Evolutionary conservation across 495 filamentous ascomycete species (phyloP), one percentile per base, ranked within the genome.

Genomic region (Podospora bellae-mahoneyi): DNA sequence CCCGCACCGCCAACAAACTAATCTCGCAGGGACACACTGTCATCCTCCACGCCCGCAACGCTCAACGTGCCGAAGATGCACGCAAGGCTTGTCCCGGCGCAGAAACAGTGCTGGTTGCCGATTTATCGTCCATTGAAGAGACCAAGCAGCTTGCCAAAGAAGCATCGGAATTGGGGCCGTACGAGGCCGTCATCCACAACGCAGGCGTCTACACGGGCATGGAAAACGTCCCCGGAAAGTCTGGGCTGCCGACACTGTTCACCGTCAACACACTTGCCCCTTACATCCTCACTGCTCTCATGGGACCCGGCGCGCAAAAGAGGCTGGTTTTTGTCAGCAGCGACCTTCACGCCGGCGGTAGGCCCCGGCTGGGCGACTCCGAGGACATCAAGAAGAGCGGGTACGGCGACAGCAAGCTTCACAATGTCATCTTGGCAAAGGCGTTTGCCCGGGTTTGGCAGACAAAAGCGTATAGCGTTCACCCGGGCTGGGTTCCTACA

Each of bases 401-500:
- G 9, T 87, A 87, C 66, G 73, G 78, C 32, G 81, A 87, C 65
- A 83, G 77, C 67, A 88, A 88, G 67, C 72, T 88, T 48, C 82
- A 86, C 64, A 79, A 85, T 70, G 75, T 84, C 19, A 79, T 88
- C 78, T 76, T 88, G 9, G 81, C 84, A 5, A 85, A 84, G 66
- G 82, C 81, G 10, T 84, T 88, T 69, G 80, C 85, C 1, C 72
- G 83, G 4, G 75, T 78, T 2, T 85, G 84, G 78, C 6, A n/a
- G 23, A 77, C 85, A 7, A 68, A 78, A 48, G 79, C 79, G 19
- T 81, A 84, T 27, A 79, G 81, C 7, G 79, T 85, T 61, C 80
- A 85, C 72, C 87, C 87, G 10, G 86, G 87, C 2, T 89, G 87
- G 86, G 85, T 89, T 58, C 72, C 82, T 57, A 88, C 85, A 0